phyloP scores from a whole-genome alignment of 2,329 filamentous ascomycete species.

The Phaeosphaeriaceae sp. region DNA sequence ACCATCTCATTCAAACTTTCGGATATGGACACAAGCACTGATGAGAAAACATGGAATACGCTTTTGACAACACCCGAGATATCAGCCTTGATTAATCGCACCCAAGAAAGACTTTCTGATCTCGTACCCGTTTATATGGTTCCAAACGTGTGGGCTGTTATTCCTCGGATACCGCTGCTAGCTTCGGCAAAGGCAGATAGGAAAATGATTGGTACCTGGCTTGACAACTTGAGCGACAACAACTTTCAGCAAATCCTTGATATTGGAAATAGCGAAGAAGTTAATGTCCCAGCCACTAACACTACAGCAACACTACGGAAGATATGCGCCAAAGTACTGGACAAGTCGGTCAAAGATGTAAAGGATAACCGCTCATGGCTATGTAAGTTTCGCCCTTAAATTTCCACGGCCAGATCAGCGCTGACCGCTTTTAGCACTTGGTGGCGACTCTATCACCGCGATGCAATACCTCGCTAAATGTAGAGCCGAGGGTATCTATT shows the following conservation, averaged over 20 bases:
- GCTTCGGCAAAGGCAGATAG: conserved; percentile 41
- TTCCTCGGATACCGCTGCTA: conserved; percentile 40
- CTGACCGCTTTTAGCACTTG: conserved; percentile 29
- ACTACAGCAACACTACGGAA: conserved; percentile 27
- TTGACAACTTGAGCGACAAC: conserved; percentile 50
- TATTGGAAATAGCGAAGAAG: conserved; percentile 36
- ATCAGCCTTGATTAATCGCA: conserved; percentile 37
- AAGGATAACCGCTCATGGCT: conserved; percentile 38
- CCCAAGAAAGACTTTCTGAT: conserved; percentile 35
- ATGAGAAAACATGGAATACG: conserved; percentile 30
- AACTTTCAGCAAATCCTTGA: conserved; percentile 51
- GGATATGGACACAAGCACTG: conserved; percentile 12
- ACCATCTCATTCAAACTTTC: conserved; percentile 49
- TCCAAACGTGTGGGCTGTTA: conserved; percentile 44
- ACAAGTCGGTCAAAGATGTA: conserved; percentile 37
- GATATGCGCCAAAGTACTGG: conserved; percentile 54
- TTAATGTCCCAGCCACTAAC: conserved; percentile 16
- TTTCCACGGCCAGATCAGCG: background rate
- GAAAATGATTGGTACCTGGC: conserved; percentile 51
- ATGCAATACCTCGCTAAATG: conserved; percentile 43
- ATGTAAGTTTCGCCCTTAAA: conserved; percentile 20
- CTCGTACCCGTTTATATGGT: conserved; percentile 42
- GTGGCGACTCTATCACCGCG: conserved; percentile 42
- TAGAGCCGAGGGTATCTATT: conserved; percentile 38
- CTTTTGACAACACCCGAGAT: conserved; percentile 41